Base-by-base conservation (phyloP, 805 yeast genomes). In the Metschnikowia koreensis region DNA sequence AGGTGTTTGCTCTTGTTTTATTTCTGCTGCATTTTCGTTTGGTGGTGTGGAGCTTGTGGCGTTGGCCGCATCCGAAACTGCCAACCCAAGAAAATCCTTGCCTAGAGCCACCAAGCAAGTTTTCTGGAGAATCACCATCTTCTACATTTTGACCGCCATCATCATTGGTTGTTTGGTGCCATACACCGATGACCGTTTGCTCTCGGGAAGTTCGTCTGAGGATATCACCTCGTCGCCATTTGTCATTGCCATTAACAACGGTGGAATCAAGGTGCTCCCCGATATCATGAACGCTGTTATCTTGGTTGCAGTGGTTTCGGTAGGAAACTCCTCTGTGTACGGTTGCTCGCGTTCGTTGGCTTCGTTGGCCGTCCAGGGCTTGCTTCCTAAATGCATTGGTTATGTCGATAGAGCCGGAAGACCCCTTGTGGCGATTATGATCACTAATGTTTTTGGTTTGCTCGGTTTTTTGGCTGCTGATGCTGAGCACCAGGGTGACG, bases 371-470 rank as follows among this genome's bases (percentile, higher is more conserved):
- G 84, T 78, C 38, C 83, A 81, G 62, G 87, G 87, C 10, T 77
- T 77, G 62, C 81, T 85, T 46, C 89, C 90, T 48, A 69, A 72
- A 58, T 66, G 79, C 51, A 74, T 82, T 45, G 81, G 79, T 3
- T 84, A 83, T 69, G 76, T 84, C 56, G 90, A 85, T 66, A 74
- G 83, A 60, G 75, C 74, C 22, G 91, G 90, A 52, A 77, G 90
- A 64, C 92, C 92, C 31, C 63, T 85, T 50, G 79, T 73, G 39
- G 83, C 86, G 48, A 78, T 84, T 54, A 57, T 70, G 28, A 64
- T 81, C 46, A 77, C 84, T 33, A 71, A 80, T 46, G 50, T 69
- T 6, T 71, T 74, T 55, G 79, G 79, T 3, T 61, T 70, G 50
- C 63, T 74, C 41, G 73, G 77, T 31, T 74, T 72, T 61, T 61